Evolutionary conservation across 768 basidiomycete species (phyloP).

Genomic region (Clavulina sp.): DNA sequence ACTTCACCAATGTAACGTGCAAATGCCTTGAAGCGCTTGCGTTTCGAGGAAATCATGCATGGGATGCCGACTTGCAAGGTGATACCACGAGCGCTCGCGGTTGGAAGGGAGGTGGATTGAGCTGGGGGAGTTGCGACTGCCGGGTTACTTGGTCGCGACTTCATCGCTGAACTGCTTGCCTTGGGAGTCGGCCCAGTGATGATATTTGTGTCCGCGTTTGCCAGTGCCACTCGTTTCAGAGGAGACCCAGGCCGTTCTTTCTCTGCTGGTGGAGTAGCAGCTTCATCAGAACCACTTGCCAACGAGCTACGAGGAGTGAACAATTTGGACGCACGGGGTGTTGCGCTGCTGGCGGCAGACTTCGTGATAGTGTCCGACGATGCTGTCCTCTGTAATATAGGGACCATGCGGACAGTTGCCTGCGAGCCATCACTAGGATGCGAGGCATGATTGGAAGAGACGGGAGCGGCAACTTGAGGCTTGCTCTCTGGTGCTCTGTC

Average conservation of each 20-base stretch:
- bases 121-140: constrained; percentile 2
- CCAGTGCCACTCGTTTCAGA: too few species aligned
- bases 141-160: not conserved
- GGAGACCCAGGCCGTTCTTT: too few species aligned
- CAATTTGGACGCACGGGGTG: not conserved
- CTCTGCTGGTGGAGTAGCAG: too few species aligned
- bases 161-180: not conserved
- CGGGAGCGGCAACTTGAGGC: too few species aligned
- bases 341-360: constrained; percentile 12
- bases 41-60: constrained; percentile 72
- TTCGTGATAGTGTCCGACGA: constrained; percentile 22
- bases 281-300: too few species aligned
- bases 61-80: constrained; percentile 77
- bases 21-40: constrained; percentile 69
- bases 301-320: constrained; percentile 2
- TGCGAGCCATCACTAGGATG: not conserved
- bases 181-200: constrained; percentile 3
- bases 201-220: too few species aligned
- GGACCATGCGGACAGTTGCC: not conserved
- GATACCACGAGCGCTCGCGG: constrained; percentile 27
- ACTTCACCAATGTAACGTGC: constrained; percentile 83
- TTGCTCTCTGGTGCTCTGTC: too few species aligned
- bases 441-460: too few species aligned
- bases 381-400: constrained; percentile 20
- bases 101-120: not conserved